Conservation (phyloP, 441 rosid genomes). For the Gossypium davidsonii region DNA sequence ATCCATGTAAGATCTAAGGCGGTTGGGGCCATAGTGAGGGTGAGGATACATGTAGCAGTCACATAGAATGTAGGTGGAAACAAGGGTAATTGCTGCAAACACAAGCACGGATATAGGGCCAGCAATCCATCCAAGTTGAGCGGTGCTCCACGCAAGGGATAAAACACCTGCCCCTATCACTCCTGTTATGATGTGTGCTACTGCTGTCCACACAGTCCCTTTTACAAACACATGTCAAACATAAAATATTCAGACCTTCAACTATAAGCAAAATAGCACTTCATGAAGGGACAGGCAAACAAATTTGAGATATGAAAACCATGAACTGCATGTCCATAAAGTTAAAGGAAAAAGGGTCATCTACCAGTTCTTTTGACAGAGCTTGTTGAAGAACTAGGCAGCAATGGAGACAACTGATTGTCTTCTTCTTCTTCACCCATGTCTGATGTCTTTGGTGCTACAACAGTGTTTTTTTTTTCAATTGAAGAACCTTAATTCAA, state of each 20-base stretch:
- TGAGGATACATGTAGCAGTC: conserved; percentile 56
- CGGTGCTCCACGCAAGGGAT: conserved; percentile 62
- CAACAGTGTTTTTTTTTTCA: background rate
- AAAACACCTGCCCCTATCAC: conserved; percentile 72
- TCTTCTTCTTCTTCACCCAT: conserved; percentile 21
- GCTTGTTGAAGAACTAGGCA: conserved; percentile 9
- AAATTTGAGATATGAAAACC: background rate
- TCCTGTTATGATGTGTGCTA: conserved; percentile 62
- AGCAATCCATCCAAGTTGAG: conserved; percentile 66
- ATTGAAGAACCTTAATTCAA: background rate
- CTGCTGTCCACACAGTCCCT: conserved; percentile 60
- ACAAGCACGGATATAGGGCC: conserved; percentile 39
- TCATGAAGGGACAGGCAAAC: too few relatives aligned
- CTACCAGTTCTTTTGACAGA: background rate
- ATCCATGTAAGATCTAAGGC: conserved; percentile 37
- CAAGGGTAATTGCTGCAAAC: conserved; percentile 42
- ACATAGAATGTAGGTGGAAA: conserved; percentile 41
- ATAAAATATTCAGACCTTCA: background rate
- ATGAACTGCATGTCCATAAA: background rate
- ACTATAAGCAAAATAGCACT: too few relatives aligned
- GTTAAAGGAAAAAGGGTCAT: background rate
- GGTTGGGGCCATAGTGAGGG: conserved; percentile 39
- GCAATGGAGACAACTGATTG: conserved; percentile 16
- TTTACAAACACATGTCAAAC: background rate
- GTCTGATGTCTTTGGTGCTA: background rate